A percentile compares a stretch with the other conserved stretches of the same genome.
These are phyloP conservation scores for Monosporascus ibericus DNA, from an alignment of 2,329 filamentous ascomycete genomes.

Conservation along the genomic window DNA sequence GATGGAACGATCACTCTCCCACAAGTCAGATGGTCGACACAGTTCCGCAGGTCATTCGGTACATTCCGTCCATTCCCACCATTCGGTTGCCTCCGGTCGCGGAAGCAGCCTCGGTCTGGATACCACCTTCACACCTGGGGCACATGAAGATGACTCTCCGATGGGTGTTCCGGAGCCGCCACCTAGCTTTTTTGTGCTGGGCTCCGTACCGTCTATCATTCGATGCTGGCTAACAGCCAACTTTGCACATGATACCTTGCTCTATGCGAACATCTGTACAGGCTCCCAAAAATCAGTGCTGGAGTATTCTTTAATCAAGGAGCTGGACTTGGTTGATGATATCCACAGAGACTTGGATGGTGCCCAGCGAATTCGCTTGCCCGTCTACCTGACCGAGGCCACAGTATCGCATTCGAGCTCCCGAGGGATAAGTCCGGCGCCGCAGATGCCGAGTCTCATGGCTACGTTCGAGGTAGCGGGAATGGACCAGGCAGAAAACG, in stretches of 20 bases:
- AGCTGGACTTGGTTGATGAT: slow-evolving; percentile 63
- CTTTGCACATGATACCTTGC: slow-evolving; percentile 81
- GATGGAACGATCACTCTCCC: slow-evolving; percentile 86
- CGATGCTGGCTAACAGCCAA: slow-evolving; percentile 90
- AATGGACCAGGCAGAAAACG: slow-evolving; percentile 42
- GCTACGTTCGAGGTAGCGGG: slow-evolving; percentile 72
- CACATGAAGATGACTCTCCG: slow-evolving; percentile 62
- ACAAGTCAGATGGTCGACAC: slow-evolving; percentile 92
- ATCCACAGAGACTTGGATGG: slow-evolving; percentile 62
- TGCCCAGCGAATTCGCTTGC: slow-evolving; percentile 63
- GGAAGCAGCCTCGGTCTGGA: slow-evolving; percentile 87
- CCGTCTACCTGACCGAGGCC: slow-evolving; percentile 87
- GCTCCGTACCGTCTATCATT: slow-evolving; percentile 87
- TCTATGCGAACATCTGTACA: slow-evolving; percentile 89
- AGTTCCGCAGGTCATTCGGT: slow-evolving; percentile 86
- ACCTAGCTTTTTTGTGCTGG: slow-evolving; percentile 77
- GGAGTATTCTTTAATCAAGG: slow-evolving; percentile 66
- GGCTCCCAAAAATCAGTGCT: slow-evolving; percentile 86
- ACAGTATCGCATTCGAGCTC: slow-evolving; percentile 71
- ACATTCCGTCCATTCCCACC: slow-evolving; percentile 55
- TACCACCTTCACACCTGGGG: slow-evolving; percentile 57
- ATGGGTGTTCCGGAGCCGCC: slow-evolving; percentile 69
- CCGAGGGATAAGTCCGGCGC: slow-evolving; percentile 63
- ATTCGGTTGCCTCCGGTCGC: slow-evolving; percentile 70
- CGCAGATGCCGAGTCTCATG: slow-evolving; percentile 75